Evolutionary conservation across 257 asterid species (phyloP).

Genomic region (Jaltomata sinuosa): DNA sequence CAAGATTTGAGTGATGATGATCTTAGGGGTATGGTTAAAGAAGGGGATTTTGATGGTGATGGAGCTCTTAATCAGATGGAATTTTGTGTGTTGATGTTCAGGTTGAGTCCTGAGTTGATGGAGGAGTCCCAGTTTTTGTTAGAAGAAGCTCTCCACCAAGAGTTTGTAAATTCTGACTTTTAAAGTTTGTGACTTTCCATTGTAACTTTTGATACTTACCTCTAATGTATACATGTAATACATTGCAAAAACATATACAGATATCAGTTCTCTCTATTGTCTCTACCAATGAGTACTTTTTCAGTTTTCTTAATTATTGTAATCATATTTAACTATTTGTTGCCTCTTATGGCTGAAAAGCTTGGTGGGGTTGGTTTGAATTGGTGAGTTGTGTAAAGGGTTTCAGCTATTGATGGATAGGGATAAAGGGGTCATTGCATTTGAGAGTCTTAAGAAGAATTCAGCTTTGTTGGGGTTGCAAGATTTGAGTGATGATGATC

Average conservation of each 20-base stretch:
- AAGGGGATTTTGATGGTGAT: conserved; percentile 59
- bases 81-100: conserved; percentile 53
- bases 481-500: conserved; percentile 36
- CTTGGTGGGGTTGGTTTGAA: conserved; percentile 47
- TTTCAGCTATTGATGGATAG: too few relatives aligned
- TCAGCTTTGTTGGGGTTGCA: too few relatives aligned
- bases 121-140: conserved; percentile 36
- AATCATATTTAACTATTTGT: conserved; percentile 5
- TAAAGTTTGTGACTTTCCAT: too few relatives aligned
- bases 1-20: conserved; percentile 40
- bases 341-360: conserved; percentile 41
- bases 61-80: conserved; percentile 58
- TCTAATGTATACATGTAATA: neutral
- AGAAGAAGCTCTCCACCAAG: conserved; percentile 31
- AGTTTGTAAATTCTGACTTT: conserved; percentile 9
- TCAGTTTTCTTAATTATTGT: too few relatives aligned
- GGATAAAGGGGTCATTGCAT: too few relatives aligned
- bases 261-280: neutral
- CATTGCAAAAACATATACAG: neutral
- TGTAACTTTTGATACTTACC: neutral
- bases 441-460: too few relatives aligned
- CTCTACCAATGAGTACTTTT: neutral
- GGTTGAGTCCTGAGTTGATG: conserved; percentile 59
- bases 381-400: conserved; percentile 46
- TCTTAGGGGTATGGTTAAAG: conserved; percentile 33